phyloP scores from a whole-genome alignment of 1,284 basidiomycete genomes.

The Tilletia indica region DNA sequence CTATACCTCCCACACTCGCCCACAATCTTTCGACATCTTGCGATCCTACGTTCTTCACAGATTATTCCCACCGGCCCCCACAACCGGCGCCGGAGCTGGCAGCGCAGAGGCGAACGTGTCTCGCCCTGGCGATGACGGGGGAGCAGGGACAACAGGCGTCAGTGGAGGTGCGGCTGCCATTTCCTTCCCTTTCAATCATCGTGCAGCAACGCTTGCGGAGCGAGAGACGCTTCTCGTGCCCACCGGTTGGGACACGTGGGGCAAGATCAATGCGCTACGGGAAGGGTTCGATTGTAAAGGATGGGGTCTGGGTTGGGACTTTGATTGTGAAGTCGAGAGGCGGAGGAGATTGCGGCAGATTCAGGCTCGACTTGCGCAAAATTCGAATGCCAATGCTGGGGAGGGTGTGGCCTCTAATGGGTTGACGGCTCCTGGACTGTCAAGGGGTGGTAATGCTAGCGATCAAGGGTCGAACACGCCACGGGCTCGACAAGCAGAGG shows the following conservation, averaged over 20 bases:
- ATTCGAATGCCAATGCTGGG: background rate
- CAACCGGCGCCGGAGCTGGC: slow-evolving; percentile 22
- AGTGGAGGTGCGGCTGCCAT: slow-evolving; percentile 64
- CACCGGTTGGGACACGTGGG: slow-evolving; percentile 95
- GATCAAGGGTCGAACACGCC: slow-evolving; percentile 4
- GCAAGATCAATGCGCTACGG: slow-evolving; percentile 84
- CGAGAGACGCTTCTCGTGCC: slow-evolving; percentile 88
- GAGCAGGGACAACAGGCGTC: slow-evolving; percentile 58
- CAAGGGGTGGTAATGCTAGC: background rate
- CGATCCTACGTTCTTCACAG: slow-evolving; percentile 84
- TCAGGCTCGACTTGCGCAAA: background rate
- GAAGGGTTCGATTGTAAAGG: slow-evolving; percentile 84
- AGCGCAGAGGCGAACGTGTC: background rate
- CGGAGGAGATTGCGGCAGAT: background rate
- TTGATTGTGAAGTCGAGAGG: slow-evolving; percentile 40
- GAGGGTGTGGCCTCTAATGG: background rate
- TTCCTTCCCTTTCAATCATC: slow-evolving; percentile 79
- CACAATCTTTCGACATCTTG: slow-evolving; percentile 73
- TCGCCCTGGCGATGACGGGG: slow-evolving; percentile 16
- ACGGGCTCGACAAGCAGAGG: slow-evolving; percentile 2
- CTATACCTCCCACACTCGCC: slow-evolving; percentile 77
- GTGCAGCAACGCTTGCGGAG: slow-evolving; percentile 80
- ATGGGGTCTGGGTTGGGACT: slow-evolving; percentile 72
- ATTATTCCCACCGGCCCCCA: slow-evolving; percentile 68
- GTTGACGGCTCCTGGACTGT: background rate